These are phyloP conservation scores for Dictyostelium intermedium DNA, from an alignment of 78 protist genomes.

Conservation along the genomic window DNA sequence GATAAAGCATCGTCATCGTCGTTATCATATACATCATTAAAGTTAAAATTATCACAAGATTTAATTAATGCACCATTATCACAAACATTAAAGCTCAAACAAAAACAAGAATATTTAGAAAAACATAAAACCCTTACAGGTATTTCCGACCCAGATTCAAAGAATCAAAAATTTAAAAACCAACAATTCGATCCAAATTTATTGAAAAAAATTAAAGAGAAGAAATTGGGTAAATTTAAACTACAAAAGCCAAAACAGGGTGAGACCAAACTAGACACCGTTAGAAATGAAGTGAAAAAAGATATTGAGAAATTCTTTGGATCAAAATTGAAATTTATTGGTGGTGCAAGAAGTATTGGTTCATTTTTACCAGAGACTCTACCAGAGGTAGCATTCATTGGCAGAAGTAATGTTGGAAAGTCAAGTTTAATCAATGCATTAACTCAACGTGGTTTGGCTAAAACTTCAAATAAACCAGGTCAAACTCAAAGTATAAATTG, in stretches of 20 bases:
- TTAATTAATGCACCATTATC: background rate
- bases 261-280: conserved; percentile 28
- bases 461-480: conserved; percentile 65
- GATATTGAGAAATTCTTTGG: background rate
- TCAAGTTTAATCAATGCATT: conserved; percentile 65
- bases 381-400: conserved; percentile 82
- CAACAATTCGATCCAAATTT: background rate
- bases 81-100: background rate
- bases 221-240: conserved; percentile 1
- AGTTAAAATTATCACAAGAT: background rate
- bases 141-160: background rate
- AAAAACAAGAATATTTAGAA: background rate
- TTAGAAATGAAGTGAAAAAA: background rate
- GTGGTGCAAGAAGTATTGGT: background rate
- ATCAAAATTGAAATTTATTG: conserved; percentile 10
- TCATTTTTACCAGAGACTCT: conserved; percentile 33
- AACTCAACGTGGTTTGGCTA: conserved; percentile 59
- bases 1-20: background rate
- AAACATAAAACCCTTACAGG: background rate
- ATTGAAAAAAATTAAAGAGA: background rate
- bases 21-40: background rate
- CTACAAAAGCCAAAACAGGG: background rate
- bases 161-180: conserved; percentile 5
- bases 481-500: conserved; percentile 70
- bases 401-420: conserved; percentile 80